Conservation (phyloP, 345 rosid species). For the Syzygium oleosum region DNA sequence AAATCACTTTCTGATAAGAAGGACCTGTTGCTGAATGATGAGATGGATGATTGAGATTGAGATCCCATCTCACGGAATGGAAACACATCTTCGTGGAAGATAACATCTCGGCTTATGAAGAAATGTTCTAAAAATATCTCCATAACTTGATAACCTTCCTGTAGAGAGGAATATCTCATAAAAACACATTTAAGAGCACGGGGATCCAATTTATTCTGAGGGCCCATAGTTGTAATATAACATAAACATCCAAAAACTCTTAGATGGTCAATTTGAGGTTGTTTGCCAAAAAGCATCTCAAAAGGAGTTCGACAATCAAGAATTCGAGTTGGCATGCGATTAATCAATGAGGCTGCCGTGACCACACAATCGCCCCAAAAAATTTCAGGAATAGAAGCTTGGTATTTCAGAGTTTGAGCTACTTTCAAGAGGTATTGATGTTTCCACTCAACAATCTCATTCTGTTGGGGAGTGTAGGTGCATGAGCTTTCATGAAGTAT, state of each 20-base stretch:
- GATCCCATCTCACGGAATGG: background rate
- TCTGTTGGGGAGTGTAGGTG: background rate
- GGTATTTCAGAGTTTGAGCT: rapidly evolving
- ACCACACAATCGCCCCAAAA: background rate
- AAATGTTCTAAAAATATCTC: rapidly evolving
- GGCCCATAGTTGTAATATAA: background rate
- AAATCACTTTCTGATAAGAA: background rate
- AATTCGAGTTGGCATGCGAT: background rate
- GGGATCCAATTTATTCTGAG: background rate
- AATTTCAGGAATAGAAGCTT: too few species aligned
- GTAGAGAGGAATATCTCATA: background rate
- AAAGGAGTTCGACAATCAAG: background rate
- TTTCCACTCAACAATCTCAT: background rate
- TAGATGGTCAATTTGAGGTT: background rate
- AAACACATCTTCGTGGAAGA: background rate
- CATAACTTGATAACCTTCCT: background rate
- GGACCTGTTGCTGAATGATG: background rate
- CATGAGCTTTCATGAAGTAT: background rate
- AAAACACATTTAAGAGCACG: background rate
- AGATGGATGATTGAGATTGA: background rate
- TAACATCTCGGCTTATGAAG: rapidly evolving
- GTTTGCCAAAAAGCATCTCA: too few species aligned
- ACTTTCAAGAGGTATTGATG: background rate
- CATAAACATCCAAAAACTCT: background rate
- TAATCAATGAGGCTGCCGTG: background rate